These are phyloP conservation scores for Paraphoma chrysanthemicola DNA, from an alignment of 2,329 filamentous ascomycete genomes.

Conservation along the genomic window DNA sequence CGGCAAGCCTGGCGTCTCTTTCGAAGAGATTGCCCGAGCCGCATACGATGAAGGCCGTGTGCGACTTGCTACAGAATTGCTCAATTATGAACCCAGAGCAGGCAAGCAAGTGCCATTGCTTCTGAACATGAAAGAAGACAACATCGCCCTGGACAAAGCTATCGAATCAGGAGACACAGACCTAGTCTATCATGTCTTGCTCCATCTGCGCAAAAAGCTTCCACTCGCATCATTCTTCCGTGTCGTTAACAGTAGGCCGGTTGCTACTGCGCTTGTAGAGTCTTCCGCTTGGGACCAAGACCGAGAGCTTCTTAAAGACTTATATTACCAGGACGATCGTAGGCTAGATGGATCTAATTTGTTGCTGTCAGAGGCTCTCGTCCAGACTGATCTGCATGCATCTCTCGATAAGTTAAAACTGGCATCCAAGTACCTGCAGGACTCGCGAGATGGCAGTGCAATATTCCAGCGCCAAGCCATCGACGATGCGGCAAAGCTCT, in stretches of 20 bases:
- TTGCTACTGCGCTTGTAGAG: constrained; percentile 89
- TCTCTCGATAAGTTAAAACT: constrained; percentile 87
- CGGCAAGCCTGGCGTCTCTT: constrained; percentile 91
- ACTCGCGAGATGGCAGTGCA: constrained; percentile 78
- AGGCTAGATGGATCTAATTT: constrained; percentile 87
- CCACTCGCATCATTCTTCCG: constrained; percentile 92
- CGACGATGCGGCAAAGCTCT: constrained; percentile 78
- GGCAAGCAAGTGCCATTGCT: constrained; percentile 96
- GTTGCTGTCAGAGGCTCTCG: constrained; percentile 82
- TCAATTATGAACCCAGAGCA: constrained; percentile 92
- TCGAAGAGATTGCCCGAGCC: constrained; percentile 89
- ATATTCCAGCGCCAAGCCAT: constrained; percentile 76
- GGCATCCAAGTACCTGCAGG: constrained; percentile 80
- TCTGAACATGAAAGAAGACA: constrained; percentile 93
- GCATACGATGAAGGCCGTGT: constrained; percentile 93
- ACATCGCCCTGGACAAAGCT: constrained; percentile 93
- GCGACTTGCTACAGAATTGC: constrained; percentile 85
- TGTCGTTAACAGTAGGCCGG: constrained; percentile 82
- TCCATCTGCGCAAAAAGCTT: constrained; percentile 88
- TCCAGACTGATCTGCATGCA: constrained; percentile 72
- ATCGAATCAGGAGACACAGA: constrained; percentile 96
- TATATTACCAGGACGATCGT: constrained; percentile 97
- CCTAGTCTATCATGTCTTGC: constrained; percentile 85
- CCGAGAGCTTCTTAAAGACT: constrained; percentile 82
- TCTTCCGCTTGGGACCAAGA: constrained; percentile 82